Percentiles rank a stretch among this genome's conserved stretches.
These are phyloP conservation scores for Evernia prunastri DNA, from an alignment of 495 filamentous ascomycete genomes.

Conservation along the genomic window DNA sequence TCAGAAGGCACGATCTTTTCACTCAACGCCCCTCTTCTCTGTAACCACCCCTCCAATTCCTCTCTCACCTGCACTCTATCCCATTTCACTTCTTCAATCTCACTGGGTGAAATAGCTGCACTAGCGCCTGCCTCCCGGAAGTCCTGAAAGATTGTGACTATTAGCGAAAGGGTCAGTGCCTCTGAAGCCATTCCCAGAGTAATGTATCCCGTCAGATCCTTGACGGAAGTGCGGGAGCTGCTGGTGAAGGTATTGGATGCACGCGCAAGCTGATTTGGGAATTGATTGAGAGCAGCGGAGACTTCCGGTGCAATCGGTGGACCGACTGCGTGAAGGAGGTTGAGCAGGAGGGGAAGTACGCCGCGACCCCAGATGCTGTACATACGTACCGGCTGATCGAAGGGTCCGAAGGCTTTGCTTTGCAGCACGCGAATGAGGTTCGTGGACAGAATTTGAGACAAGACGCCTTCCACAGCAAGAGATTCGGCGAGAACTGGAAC, in stretches of 20 bases:
- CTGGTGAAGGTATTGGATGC: conserved; percentile 55
- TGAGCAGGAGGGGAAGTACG: conserved; percentile 82
- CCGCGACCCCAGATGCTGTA: conserved; percentile 86
- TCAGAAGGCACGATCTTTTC: conserved; percentile 65
- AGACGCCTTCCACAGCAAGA: conserved; percentile 74
- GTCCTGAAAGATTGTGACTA: conserved; percentile 57
- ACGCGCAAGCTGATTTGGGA: conserved; percentile 62
- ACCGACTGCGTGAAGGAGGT: conserved; percentile 76
- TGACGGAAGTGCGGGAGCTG: conserved; percentile 19
- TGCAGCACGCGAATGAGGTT: conserved; percentile 66
- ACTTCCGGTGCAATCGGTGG: conserved; percentile 74
- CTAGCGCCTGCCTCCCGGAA: conserved; percentile 54
- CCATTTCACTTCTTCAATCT: conserved; percentile 65
- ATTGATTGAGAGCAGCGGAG: conserved; percentile 76
- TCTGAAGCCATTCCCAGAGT: conserved; percentile 67
- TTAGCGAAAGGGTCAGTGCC: conserved; percentile 66
- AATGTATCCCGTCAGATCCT: conserved; percentile 44
- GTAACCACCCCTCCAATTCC: conserved; percentile 70
- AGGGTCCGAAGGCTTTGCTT: conserved; percentile 62
- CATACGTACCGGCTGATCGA: conserved; percentile 48
- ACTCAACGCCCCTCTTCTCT: conserved; percentile 52
- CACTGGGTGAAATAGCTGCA: conserved; percentile 49
- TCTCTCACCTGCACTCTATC: conserved; percentile 62
- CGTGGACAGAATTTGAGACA: conserved; percentile 70
- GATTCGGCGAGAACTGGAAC: conserved; percentile 81